These are phyloP conservation scores for Sporisorium graminicola DNA, from an alignment of 1,284 basidiomycete genomes.

Conservation along the genomic window DNA sequence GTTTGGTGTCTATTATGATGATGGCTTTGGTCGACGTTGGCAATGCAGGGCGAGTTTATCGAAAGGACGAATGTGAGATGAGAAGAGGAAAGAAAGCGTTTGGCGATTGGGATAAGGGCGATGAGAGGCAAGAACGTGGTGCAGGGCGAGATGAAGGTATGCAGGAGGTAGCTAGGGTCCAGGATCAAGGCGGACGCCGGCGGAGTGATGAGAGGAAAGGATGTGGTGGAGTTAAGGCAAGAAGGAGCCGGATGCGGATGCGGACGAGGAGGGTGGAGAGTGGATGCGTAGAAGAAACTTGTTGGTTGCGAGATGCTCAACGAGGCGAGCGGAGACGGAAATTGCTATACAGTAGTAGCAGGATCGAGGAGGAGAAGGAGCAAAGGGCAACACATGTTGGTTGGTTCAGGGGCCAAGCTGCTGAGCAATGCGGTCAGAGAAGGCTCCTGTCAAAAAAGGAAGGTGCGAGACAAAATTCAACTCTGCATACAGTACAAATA, in stretches of 20 bases:
- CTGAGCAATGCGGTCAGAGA: too few relatives aligned
- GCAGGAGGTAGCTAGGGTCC: constrained; percentile 19
- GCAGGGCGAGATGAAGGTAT: neutral
- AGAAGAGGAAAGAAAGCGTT: neutral
- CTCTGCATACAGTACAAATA: constrained; percentile 2
- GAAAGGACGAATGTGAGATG: neutral
- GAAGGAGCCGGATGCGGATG: constrained; percentile 33
- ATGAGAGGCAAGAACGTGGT: neutral
- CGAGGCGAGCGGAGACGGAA: constrained; percentile 26
- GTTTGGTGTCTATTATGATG: constrained; percentile 14
- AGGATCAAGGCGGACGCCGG: constrained; percentile 23
- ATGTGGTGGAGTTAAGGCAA: constrained; percentile 7
- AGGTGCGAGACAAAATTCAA: constrained; percentile 12
- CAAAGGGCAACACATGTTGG: neutral
- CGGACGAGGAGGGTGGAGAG: neutral
- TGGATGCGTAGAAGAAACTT: constrained; percentile 15
- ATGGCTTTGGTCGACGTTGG: constrained; percentile 10
- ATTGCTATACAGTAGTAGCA: too few relatives aligned
- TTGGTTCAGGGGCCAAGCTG: constrained; percentile 29
- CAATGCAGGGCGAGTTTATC: constrained; percentile 6
- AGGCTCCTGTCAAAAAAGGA: constrained; percentile 27
- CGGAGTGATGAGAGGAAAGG: neutral
- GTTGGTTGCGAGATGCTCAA: constrained; percentile 27
- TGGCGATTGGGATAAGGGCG: neutral
- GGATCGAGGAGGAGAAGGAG: constrained; percentile 5